Evolutionary conservation across 306 rosid species (phyloP), one percentile per base, ranked within the genome.

Genomic region (Sesbania bispinosa): DNA sequence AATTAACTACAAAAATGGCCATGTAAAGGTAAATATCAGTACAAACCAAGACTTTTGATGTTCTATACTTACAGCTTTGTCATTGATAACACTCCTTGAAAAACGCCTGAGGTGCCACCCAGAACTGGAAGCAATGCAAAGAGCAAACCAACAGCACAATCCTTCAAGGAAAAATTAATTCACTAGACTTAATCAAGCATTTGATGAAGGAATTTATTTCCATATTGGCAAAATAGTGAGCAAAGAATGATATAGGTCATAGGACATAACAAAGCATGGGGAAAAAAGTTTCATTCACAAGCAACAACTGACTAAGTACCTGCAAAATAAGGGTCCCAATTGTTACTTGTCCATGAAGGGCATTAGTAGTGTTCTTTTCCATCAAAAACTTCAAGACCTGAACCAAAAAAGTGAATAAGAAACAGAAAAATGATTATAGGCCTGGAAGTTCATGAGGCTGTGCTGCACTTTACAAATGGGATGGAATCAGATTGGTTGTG

Each of bases 71-170:
- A 95, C 99, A 84, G 84, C 83, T 87, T 89, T 45, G 87, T 85
- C 97, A 95, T 91, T 79, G 97, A 95, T 61, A 95, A 77, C 73
- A 91, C 77, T 78, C 99, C 99, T 71, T 95, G 92, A 76, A 95
- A 88, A 79, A 95, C 88, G 51, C 97, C 99, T 33, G 97, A 91
- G 75, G 95, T 89, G 52, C 96, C 99, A 73, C 94, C 97, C 15
- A 91, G 89, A 79, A 95, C 86, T 4, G 99, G 99, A 83, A 95
- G 99, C 85, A 95, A 73, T 45, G 99, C 97, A 89, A 95, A 95
- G 69, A 95, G 91, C 93, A 95, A 89, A 59, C 99, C 99, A 57
- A 91, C 99, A 48, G 99, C 91, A 80, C 97, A 89, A 73, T 95
- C 99, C 97, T 95, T 85, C 52, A 64, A 27, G 77, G 46, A 32